Percentiles rank a stretch among this genome's conserved stretches.
Conservation (phyloP, 352 stramenopile species). For the Poterioochromonas sp. region DNA sequence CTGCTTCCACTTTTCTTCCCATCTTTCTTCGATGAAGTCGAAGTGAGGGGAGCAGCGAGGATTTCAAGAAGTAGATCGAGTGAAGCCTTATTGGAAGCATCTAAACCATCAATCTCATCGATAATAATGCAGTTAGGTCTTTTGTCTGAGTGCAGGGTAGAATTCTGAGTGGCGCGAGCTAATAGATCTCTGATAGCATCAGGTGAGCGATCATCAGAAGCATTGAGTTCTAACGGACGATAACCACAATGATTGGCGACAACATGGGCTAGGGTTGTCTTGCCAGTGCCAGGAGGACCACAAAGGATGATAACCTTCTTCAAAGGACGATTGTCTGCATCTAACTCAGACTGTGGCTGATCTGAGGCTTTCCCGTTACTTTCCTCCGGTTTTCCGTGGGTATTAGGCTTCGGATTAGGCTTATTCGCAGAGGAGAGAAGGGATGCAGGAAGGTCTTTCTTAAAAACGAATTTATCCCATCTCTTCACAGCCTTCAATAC, state of each 20-base stretch:
- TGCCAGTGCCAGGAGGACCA: conserved; percentile 80
- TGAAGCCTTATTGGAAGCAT: conserved; percentile 67
- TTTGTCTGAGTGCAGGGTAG: conserved; percentile 46
- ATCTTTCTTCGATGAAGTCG: conserved; percentile 32
- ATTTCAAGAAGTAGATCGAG: conserved; percentile 85
- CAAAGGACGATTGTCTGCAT: background rate
- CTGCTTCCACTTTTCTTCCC: background rate
- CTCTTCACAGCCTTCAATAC: conserved; percentile 83
- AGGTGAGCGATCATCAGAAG: conserved; percentile 88
- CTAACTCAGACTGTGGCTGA: background rate
- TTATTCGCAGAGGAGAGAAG: too few species aligned
- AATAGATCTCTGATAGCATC: conserved; percentile 78
- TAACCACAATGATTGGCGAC: conserved; percentile 89
- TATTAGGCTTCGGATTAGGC: conserved; percentile 9
- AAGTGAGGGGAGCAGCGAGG: conserved; percentile 60
- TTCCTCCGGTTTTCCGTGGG: conserved; percentile 30
- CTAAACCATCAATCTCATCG: conserved; percentile 94
- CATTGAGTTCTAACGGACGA: conserved; percentile 90
- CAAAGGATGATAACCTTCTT: conserved; percentile 79
- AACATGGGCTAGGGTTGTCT: conserved; percentile 90
- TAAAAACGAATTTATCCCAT: conserved; percentile 92
- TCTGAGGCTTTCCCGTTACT: background rate
- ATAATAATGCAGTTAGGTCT: conserved; percentile 94
- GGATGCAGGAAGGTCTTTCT: conserved; percentile 26
- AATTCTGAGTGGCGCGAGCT: conserved; percentile 53